These are phyloP conservation scores for Boechera retrofracta DNA, from an alignment of 345 rosid genomes.

Conservation along the genomic window DNA sequence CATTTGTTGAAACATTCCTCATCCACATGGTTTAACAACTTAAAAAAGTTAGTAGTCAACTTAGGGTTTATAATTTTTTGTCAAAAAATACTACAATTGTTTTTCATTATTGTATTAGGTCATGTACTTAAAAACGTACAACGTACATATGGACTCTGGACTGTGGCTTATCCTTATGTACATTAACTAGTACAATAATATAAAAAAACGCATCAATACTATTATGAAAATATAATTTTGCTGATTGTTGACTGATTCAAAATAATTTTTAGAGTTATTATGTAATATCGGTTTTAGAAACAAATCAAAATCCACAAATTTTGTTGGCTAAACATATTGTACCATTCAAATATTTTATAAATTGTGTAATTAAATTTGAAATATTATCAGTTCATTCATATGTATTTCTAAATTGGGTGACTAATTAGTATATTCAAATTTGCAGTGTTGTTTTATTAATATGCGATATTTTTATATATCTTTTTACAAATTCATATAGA, in stretches of 20 bases:
- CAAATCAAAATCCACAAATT: too few species aligned
- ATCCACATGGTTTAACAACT: not conserved
- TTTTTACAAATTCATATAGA: too few species aligned
- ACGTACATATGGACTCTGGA: not conserved
- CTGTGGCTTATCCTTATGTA: not conserved
- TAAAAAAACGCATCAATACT: not conserved
- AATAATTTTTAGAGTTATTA: too few species aligned
- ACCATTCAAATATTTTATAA: too few species aligned
- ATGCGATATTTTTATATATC: too few species aligned
- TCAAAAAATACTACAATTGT: not conserved
- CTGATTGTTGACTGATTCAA: not conserved
- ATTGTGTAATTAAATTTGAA: too few species aligned
- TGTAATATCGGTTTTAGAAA: too few species aligned
- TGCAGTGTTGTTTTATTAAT: too few species aligned
- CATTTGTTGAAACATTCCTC: not conserved
- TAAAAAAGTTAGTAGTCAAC: conserved; percentile 7
- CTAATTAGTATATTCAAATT: too few species aligned
- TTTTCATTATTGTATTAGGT: not conserved
- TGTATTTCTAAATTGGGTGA: too few species aligned
- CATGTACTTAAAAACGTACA: not conserved
- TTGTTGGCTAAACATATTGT: too few species aligned
- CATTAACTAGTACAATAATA: not conserved
- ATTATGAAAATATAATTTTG: not conserved
- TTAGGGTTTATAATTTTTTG: not conserved
- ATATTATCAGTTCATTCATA: too few species aligned